Conservation (phyloP, 192 early-diverging fungal genomes). For the Linnemannia hyalina region DNA sequence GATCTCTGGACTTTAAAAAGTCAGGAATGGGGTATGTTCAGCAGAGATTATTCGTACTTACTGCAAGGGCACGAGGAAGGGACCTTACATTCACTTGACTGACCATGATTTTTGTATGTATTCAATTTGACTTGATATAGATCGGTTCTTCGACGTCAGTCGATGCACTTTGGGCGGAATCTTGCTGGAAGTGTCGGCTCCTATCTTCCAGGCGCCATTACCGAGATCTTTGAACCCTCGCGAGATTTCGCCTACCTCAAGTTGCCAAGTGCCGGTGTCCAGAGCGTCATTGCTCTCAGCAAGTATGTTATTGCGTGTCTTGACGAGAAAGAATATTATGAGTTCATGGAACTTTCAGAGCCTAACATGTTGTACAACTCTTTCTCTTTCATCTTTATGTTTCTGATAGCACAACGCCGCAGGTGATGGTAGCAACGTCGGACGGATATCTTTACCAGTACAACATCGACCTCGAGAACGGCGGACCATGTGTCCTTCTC, state of each 20-base stretch:
- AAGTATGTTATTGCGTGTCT: slow-evolving; percentile 49
- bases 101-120: slow-evolving; percentile 5
- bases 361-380: background rate
- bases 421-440: slow-evolving; percentile 89
- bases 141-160: slow-evolving; percentile 67
- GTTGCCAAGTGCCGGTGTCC: slow-evolving; percentile 80
- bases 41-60: background rate
- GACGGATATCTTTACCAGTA: slow-evolving; percentile 93
- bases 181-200: slow-evolving; percentile 83
- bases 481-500: slow-evolving; percentile 86
- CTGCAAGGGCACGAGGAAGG: background rate
- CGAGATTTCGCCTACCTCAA: slow-evolving; percentile 95
- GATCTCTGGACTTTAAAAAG: slow-evolving; percentile 1
- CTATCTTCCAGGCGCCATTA: slow-evolving; percentile 84
- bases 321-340: background rate
- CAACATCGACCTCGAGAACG: slow-evolving; percentile 85
- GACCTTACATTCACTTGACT: background rate
- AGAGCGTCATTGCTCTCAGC: slow-evolving; percentile 81
- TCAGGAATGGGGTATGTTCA: slow-evolving; percentile 14
- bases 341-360: too few species aligned
- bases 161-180: slow-evolving; percentile 70
- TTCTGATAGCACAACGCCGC: slow-evolving; percentile 68
- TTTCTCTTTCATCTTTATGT: background rate
- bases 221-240: slow-evolving; percentile 95
- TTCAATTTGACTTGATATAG: slow-evolving; percentile 9